Base-by-base conservation (phyloP, 768 basidiomycete genomes). In the Termitomyces sp. region DNA sequence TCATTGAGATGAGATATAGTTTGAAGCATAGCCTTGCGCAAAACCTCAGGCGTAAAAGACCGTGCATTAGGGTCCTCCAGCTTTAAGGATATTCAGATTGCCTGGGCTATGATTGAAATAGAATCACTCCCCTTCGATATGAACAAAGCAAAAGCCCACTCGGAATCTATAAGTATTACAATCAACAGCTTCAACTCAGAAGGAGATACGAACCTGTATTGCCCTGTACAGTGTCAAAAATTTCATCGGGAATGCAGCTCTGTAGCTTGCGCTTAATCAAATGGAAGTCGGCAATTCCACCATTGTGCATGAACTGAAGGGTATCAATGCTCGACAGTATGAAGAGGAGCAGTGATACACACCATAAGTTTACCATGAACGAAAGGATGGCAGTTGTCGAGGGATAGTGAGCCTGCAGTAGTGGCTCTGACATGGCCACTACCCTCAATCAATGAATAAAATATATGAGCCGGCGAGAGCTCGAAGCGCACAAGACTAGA, bases 341-440 rank as follows among this genome's bases (percentile, higher is more conserved):
- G 47, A 39, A 28, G 52, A 49, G 44, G 47, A 20, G 46, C 39
- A 41, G 8, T 31, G 24, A 57, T 48, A 62, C 72, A 64, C 66
- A 94, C 94, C 92, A 98, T 97, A 49, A 99, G 75, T 67, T 90
- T 94, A 10, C 90, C 92, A 66, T 92, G 87, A 41, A 85, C 84
- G 73, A 96, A 99, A 5, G 97, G 97, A 73, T 98, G 96, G 64
- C 93, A 95, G 66, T 96, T 96, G 69, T 94, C 93, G 62, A 94
- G 73, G 22, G 90, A 93, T n/a, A 97, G 74, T 0, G 92, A 88
- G 8, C 94, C 94, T 0, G 91, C 88, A 2, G 96, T 98, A 0
- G 93, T 92, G 6, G 95, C 95, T 52, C 95, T 85, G 57, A 98
- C 95, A 74, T 98, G 94, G 3, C 84, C 93, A 71, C 90, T 88